A percentile compares a stretch with the other conserved stretches of the same genome.
phyloP scores from a whole-genome alignment of 2,329 filamentous ascomycete genomes.

The Diaporthe humulicola region DNA sequence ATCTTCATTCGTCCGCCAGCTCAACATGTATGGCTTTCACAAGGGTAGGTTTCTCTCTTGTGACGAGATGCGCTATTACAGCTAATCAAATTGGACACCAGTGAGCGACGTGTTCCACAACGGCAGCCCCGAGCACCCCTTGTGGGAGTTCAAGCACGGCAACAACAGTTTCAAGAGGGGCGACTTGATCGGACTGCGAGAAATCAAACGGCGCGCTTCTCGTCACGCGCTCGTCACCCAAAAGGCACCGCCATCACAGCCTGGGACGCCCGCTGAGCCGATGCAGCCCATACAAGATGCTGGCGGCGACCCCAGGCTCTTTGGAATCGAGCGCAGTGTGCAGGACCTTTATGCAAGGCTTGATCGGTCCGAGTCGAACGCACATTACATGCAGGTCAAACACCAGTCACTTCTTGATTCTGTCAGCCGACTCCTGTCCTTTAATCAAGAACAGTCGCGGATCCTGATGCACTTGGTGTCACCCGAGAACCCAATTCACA shows the following conservation, averaged over 20 bases:
- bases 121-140: constrained; percentile 88
- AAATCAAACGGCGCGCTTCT: constrained; percentile 96
- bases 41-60: constrained; percentile 75
- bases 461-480: constrained; percentile 80
- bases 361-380: constrained; percentile 85
- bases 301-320: constrained; percentile 80
- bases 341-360: constrained; percentile 85
- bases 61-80: constrained; percentile 34
- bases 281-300: constrained; percentile 77
- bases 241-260: constrained; percentile 82
- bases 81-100: constrained; percentile 55
- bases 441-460: constrained; percentile 87
- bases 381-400: constrained; percentile 82
- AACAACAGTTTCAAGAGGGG: constrained; percentile 97
- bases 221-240: constrained; percentile 92
- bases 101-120: constrained; percentile 99
- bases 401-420: constrained; percentile 87
- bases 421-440: constrained; percentile 77
- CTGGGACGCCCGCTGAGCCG: constrained; percentile 86
- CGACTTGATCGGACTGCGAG: constrained; percentile 88
- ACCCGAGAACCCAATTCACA: constrained; percentile 81
- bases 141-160: constrained; percentile 99
- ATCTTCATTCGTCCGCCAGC: constrained; percentile 95
- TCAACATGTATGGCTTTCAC: constrained; percentile 99
- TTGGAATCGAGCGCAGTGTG: constrained; percentile 82